These are phyloP conservation scores for apple (Malus domestica) DNA, from an alignment of 306 rosid species.

Conservation along the genomic window DNA sequence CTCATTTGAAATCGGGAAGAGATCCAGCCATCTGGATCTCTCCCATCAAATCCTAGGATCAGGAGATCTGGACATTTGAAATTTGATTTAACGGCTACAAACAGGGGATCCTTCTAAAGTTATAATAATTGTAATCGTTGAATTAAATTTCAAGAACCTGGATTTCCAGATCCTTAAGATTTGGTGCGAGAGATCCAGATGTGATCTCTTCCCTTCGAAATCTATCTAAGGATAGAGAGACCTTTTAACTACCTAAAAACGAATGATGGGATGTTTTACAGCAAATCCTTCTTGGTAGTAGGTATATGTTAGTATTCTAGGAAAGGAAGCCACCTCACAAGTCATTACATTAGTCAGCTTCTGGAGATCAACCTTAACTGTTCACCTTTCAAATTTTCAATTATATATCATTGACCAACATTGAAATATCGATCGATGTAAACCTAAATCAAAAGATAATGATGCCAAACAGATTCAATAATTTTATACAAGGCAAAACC, in stretches of 20 bases:
- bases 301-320: background rate
- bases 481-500: background rate
- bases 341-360: background rate
- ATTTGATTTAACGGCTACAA: too few relatives aligned
- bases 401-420: background rate
- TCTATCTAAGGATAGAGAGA: background rate
- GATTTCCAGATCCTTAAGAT: too few relatives aligned
- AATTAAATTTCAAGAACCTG: too few relatives aligned
- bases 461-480: constrained; percentile 2
- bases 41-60: too few relatives aligned
- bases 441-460: constrained; percentile 19
- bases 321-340: background rate
- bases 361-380: background rate
- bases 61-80: too few relatives aligned
- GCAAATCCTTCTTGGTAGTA: background rate
- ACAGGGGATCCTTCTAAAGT: too few relatives aligned
- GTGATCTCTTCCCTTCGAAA: too few relatives aligned
- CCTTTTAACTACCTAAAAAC: background rate
- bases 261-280: background rate
- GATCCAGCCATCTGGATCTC: too few relatives aligned
- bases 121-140: too few relatives aligned
- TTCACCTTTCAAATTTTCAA: background rate
- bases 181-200: too few relatives aligned
- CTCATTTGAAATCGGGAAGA: too few relatives aligned
- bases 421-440: background rate